Evolutionary conservation across 305 asterid species (phyloP).

Genomic region (Plantago lanceolata): DNA sequence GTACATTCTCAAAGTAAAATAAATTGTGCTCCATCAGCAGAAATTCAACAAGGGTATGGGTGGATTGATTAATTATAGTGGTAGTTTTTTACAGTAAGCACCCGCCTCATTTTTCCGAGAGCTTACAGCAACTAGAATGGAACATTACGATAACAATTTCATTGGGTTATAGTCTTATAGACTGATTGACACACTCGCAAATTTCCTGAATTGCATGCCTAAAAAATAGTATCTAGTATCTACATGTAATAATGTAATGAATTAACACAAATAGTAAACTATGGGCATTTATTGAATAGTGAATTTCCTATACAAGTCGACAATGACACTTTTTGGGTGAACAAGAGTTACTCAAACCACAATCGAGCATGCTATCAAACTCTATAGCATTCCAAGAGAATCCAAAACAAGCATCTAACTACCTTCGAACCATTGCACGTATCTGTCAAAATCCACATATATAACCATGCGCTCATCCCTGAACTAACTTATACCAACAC

Average conservation of each 20-base stretch:
- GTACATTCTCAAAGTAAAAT: background rate
- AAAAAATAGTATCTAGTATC: background rate
- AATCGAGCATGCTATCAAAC: background rate
- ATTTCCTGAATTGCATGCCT: background rate
- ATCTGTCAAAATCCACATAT: background rate
- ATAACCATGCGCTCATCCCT: background rate
- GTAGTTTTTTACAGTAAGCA: background rate
- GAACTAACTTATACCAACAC: background rate
- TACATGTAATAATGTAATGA: no score
- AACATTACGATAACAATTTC: background rate
- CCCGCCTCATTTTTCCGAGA: background rate
- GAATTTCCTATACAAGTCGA: background rate
- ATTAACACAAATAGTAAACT: no score
- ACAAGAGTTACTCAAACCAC: conserved; percentile 5
- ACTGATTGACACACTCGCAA: background rate
- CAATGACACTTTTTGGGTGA: background rate
- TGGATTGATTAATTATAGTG: background rate
- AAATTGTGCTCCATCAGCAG: background rate
- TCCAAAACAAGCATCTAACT: background rate
- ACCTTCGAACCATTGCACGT: background rate
- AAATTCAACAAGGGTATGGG: background rate
- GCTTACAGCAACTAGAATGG: background rate
- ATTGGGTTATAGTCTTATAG: background rate
- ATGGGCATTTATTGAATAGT: background rate
- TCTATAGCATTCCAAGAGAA: conserved; percentile 1